phyloP scores from a whole-genome alignment of 2,329 filamentous ascomycete genomes.

The Coleophoma crateriformis region DNA sequence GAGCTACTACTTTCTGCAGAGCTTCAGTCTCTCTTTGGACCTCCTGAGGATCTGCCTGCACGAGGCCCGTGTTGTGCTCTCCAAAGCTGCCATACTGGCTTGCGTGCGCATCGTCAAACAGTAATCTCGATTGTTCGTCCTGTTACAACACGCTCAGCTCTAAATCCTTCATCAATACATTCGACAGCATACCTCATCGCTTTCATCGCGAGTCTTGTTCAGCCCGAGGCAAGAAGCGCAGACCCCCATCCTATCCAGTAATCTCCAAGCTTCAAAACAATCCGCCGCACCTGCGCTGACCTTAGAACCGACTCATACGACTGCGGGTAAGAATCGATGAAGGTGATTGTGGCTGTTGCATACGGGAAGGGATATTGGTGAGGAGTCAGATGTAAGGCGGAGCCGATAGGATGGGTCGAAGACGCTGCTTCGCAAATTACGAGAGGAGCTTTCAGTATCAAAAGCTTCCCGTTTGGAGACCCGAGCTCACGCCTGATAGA shows the following conservation, averaged over 20 bases:
- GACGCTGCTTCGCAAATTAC: too few relatives aligned
- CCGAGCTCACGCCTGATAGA: too few relatives aligned
- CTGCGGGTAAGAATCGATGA: neutral
- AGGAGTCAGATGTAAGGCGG: too few relatives aligned
- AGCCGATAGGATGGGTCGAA: too few relatives aligned
- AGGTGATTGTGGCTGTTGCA: too few relatives aligned
- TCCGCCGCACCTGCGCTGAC: too few relatives aligned
- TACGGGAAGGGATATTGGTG: too few relatives aligned
- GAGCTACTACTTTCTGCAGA: conserved; percentile 56
- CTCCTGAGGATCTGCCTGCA: conserved; percentile 55
- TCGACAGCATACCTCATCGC: conserved; percentile 43
- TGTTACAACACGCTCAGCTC: conserved; percentile 2
- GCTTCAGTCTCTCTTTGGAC: conserved; percentile 60
- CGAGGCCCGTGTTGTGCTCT: conserved; percentile 43
- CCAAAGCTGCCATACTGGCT: conserved; percentile 59
- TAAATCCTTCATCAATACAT: too few relatives aligned
- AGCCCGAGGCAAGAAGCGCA: conserved; percentile 56
- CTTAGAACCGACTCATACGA: neutral
- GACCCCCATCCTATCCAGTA: conserved; percentile 43
- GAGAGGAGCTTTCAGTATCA: too few relatives aligned
- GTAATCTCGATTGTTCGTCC: conserved; percentile 39
- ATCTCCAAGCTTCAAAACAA: neutral
- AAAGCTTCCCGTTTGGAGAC: too few relatives aligned
- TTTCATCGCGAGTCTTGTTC: conserved; percentile 39
- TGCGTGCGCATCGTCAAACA: conserved; percentile 55